Base-by-base conservation (phyloP, 1,139 yeast species). In the Candida sp. region DNA sequence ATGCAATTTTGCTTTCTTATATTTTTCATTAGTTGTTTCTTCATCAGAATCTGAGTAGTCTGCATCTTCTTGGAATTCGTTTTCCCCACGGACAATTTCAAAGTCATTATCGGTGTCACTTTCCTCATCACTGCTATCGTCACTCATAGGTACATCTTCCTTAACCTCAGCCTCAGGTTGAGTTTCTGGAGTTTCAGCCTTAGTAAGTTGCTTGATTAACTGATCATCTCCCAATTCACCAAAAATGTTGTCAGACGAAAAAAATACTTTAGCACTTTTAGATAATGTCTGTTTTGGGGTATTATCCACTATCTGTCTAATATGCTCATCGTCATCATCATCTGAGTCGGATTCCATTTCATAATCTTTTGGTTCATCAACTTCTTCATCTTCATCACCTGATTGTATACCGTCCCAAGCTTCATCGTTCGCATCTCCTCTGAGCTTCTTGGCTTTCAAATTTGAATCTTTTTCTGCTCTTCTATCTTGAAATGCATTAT, bases 331-430 rank as follows among this genome's bases (percentile, higher is more conserved):
- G 50, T 84, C 95, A 57, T 85, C 89, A 35, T 77, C 75, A 36
- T 75, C 83, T 33, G 69, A 63, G 25, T 63, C 73, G 21, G 65
- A 70, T 48, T 69, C 77, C 74, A 70, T 61, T 47, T 71, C 75
- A 43, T 70, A 74, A 39, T 74, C 77, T 25, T 70, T 73, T 27
- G 66, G 70, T 38, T 64, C 73, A 5, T 64, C 68, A 12, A 66
- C 73, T 27, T 67, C 70, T 15, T 63, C 75, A 29, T 66, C 66
- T 29, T 63, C 73, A 6, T 64, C 64, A 15, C 64, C 73, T 6
- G 77, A 79, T 22, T 74, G 64, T 49, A 91, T 84, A 40, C 98
- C 98, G 39, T 84, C 87, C 97, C 98, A 93, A 42, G 81, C 87
- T 49, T 82, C 93, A 49, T 84, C 90, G 50, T 82, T 83, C 43